phyloP scores from a whole-genome alignment of 202 grass and related monocot genomes.

The Setaria viridis region DNA sequence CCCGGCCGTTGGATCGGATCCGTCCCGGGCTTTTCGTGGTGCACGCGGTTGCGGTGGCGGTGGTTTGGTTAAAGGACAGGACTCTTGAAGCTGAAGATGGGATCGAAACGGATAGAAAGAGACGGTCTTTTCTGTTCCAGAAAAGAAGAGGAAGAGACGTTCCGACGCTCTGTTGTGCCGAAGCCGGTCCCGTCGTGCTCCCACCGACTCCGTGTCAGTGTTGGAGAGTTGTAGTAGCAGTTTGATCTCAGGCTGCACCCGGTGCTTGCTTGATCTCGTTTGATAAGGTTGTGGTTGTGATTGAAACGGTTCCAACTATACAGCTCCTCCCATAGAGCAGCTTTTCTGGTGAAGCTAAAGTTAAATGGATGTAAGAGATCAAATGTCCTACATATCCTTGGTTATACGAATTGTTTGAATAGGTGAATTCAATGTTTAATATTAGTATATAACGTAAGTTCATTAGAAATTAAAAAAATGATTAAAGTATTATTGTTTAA shows the following conservation, averaged over 20 bases:
- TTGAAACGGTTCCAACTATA: too few species aligned
- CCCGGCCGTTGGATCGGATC: conserved; percentile 29
- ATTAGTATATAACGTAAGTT: too few species aligned
- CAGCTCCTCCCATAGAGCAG: too few species aligned
- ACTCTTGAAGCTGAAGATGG: background rate
- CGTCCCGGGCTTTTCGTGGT: background rate
- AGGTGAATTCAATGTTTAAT: too few species aligned
- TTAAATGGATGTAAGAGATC: too few species aligned
- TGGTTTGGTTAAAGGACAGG: background rate
- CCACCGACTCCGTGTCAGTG: background rate
- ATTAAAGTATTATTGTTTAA: too few species aligned
- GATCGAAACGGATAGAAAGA: background rate
- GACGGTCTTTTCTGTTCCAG: background rate
- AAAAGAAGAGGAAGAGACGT: background rate
- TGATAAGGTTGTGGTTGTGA: too few species aligned
- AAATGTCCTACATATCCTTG: too few species aligned
- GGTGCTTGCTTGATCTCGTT: background rate
- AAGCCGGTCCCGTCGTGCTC: background rate
- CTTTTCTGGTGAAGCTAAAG: too few species aligned
- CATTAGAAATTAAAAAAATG: too few species aligned
- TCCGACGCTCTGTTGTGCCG: too few species aligned
- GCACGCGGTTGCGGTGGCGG: background rate
- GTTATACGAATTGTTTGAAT: too few species aligned
- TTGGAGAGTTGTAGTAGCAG: background rate
- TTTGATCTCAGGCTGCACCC: background rate